Evolutionary conservation across 2,329 filamentous ascomycete species (phyloP), one percentile per base, ranked within the genome.

Genomic region (Pseudomassariella vexata): DNA sequence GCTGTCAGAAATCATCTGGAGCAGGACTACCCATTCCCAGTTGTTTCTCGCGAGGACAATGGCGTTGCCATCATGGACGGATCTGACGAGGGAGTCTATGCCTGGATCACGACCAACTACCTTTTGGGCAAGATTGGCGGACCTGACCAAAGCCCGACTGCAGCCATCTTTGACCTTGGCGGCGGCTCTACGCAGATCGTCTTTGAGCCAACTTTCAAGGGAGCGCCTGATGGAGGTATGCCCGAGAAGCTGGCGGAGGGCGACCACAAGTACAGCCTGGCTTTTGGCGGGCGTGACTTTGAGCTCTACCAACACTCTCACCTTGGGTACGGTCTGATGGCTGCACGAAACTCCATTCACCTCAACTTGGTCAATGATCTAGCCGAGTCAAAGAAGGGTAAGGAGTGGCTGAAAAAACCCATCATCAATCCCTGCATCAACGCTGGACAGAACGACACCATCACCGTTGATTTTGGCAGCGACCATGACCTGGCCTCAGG

Each of bases 31-130:
- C 92, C 92, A 9, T 98, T 98, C 74, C 88, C 92, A 1, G 85
- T 98, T 24, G 84, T 98, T 35, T 82, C 85, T 9, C 73, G 79
- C 43, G 85, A 87, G 50, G 81, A 90, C 47, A 79, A 85, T 34
- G 92, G 94, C 35, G 87, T 98, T 18, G 78, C 88, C 41, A 94
- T 98, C 58, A 98, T 98, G 92, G 89, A 95, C 50, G 92, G 92
- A 41, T 88, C 85, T 30, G 85, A 95, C 53, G 92, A 98, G 65
- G 92, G 92, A 55, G 90, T 98, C 19, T 98, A 94, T 55, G 94
- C 92, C 32, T 98, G 92, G 92, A 94, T 98, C 58, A 98, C 92
- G 6, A 92, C 88, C 45, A 98, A 98, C 71, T 98, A 98, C 62
- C 82, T 98, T 24, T 78, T 98, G 16, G 90, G 90, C 52, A 96